phyloP scores from a whole-genome alignment of 139 green algal species.

The Closterium sp. region DNA sequence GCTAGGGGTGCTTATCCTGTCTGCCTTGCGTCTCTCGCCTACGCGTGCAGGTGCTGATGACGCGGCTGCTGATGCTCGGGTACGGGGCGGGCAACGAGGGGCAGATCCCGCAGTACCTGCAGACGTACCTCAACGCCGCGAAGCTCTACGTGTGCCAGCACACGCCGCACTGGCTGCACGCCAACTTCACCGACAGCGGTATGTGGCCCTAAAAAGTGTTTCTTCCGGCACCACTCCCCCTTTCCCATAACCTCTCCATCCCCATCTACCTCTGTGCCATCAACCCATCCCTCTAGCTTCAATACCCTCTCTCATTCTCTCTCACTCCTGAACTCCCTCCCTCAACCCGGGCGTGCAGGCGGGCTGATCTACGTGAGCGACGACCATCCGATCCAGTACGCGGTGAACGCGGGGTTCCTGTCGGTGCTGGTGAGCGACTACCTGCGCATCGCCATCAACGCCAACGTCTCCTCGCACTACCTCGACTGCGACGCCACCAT shows the following conservation, averaged over 20 bases:
- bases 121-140: neutral
- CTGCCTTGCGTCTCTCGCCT: neutral
- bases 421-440: conserved; percentile 30
- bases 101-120: neutral
- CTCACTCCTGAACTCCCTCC: neutral
- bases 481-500: conserved; percentile 7
- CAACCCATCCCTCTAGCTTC: neutral
- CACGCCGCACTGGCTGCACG: neutral
- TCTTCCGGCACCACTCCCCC: neutral
- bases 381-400: conserved; percentile 22
- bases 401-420: conserved; percentile 25
- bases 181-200: conserved; percentile 3
- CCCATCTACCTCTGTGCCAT: neutral
- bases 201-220: too few relatives aligned
- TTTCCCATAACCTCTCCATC: neutral
- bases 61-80: conserved; percentile 25
- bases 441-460: neutral
- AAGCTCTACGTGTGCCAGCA: conserved; percentile 16
- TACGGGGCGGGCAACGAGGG: neutral
- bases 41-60: conserved; percentile 31
- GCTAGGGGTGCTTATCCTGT: neutral
- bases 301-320: neutral
- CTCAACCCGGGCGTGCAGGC: neutral
- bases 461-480: neutral
- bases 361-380: conserved; percentile 4